Base-by-base conservation (phyloP, 371 early-diverging fungal species). In the Chytridiales sp. region DNA sequence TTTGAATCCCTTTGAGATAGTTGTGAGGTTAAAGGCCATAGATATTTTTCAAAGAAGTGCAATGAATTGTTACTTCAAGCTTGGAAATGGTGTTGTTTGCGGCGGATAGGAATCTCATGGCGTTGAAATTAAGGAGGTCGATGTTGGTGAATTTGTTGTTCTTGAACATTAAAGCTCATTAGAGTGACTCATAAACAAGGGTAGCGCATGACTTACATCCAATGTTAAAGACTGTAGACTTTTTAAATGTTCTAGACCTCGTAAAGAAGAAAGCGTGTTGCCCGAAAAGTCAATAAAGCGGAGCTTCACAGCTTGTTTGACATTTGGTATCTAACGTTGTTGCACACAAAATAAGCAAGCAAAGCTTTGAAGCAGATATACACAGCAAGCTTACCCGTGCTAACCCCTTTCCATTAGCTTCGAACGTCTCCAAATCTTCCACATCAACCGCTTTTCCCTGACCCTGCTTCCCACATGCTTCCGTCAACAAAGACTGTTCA, bases 71-170 rank as follows among this genome's bases (percentile, higher is more conserved):
- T 51, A 72, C 72, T 35, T 55, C 40, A 11, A 72, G 15, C 3
- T 26, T 35, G 0, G 55, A 44, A 5, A 72, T 35, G 3, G 53
- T 29, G 40, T 72, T 72, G 21, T 35, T 31, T 4, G 52, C 52
- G 11, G 62, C 59, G 4, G 52, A 58, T 11, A 72, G 62, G 30
- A 61, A 63, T 24, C 55, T 40, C 15, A 72, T 41, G 27, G 48
- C 46, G 8, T 49, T 50, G 19, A 72, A 41, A 6, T 44, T 21
- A 6, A 49, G 38, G 8, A 72, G 26, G 52, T 68, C 64, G 3
- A 72, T 5, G n/a, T 46, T 36, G 13, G 39, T 30, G 31, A 72
- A 41, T 59, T 59, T 54, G 54, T 72, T 72, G 27, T 44, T 29
- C 72, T 71, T 9, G 21, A 30, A n/a, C 5, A 53, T 19, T 15